Evolutionary conservation across 352 stramenopile genomes (phyloP), one percentile per base, ranked within the genome.

Genomic region (Paralagenidium karlingii): DNA sequence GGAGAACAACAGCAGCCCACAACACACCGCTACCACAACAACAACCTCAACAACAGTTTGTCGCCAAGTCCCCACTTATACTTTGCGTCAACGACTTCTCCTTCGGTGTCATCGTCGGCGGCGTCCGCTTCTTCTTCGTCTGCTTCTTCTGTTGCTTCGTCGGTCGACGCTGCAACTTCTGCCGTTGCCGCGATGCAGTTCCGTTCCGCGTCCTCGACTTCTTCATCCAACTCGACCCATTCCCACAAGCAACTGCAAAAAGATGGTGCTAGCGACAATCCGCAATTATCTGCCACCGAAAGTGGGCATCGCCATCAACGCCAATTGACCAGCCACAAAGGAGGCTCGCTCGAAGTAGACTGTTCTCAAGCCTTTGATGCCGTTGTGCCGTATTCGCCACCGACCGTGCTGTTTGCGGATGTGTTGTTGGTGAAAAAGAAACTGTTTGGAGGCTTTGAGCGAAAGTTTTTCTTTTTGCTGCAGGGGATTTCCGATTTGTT

Each of bases 111-210:
- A n/a, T n/a, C n/a, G n/a, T n/a, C n/a, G n/a, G n/a, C n/a, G n/a
- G n/a, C n/a, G n/a, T n/a, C n/a, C n/a, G 74, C 29, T 87, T 66
- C 20, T 92, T 93, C 56, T 91, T 89, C 49, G 54, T 94, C 40
- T 94, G 91, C 43, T 94, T 94, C 58, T 94, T 87, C 57, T 86
- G 67, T 58, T 88, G 51, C 24, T 50, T 26, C 16, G 6, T 19
- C 11, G 39, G 28, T 38, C 20, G 13, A 27, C 31, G 27, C 38
- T 22, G 11, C 10, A 59, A 36, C 34, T 19, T 29, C 34, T 52
- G 60, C 33, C 52, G 62, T 40, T 40, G 38, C 68, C 10, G 65
- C 68, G 0, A 36, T 64, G 48, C 61, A 80, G 45, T 49, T 36
- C 57, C 79, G 24, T 71, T 58, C 26, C 78, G 55, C 39, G 34